These are phyloP conservation scores for Malassezia obtusa DNA, from an alignment of 1,284 basidiomycete genomes.

Conservation along the genomic window DNA sequence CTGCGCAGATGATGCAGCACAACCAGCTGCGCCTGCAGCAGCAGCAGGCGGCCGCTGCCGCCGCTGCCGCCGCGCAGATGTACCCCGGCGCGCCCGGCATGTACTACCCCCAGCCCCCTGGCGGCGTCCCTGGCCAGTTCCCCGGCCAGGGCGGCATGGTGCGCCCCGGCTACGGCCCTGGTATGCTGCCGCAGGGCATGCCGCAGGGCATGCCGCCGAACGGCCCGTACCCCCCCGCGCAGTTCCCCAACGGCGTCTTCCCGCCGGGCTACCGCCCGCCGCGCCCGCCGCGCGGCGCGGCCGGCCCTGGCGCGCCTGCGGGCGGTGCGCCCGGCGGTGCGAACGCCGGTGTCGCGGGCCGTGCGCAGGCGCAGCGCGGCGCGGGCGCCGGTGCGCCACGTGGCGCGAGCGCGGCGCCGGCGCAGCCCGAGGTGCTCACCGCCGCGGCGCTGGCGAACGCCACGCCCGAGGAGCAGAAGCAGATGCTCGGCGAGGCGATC, in stretches of 20 bases:
- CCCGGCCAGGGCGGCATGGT: constrained; percentile 44
- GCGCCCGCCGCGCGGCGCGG: constrained; percentile 37
- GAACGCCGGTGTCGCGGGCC: constrained; percentile 1
- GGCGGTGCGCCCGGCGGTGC: constrained; percentile 18
- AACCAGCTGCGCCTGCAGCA: constrained; percentile 48
- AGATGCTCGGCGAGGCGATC: constrained; percentile 48
- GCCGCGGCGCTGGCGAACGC: constrained; percentile 46
- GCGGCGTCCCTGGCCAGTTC: constrained; percentile 30
- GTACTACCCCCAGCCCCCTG: constrained; percentile 44
- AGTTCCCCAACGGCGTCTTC: constrained; percentile 43
- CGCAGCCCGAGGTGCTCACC: constrained; percentile 36
- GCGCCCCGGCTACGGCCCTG: constrained; percentile 45
- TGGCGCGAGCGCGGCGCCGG: constrained; percentile 14
- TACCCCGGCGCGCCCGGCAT: constrained; percentile 44
- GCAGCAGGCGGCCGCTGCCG: constrained; percentile 26
- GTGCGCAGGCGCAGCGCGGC: constrained; percentile 17
- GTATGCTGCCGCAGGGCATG: constrained; percentile 48
- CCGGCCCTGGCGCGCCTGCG: constrained; percentile 29
- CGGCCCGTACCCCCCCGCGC: constrained; percentile 39
- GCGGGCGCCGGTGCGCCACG: constrained; percentile 30
- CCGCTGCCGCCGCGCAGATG: constrained; percentile 39
- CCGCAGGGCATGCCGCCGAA: constrained; percentile 18
- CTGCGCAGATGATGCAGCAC: constrained; percentile 62
- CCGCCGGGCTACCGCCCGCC: constrained; percentile 44
- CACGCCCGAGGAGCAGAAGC: constrained; percentile 48